A percentile compares a stretch with the other conserved stretches of the same genome.
These are phyloP conservation scores for Benincasa hispida DNA, from an alignment of 306 rosid genomes.

Conservation along the genomic window DNA sequence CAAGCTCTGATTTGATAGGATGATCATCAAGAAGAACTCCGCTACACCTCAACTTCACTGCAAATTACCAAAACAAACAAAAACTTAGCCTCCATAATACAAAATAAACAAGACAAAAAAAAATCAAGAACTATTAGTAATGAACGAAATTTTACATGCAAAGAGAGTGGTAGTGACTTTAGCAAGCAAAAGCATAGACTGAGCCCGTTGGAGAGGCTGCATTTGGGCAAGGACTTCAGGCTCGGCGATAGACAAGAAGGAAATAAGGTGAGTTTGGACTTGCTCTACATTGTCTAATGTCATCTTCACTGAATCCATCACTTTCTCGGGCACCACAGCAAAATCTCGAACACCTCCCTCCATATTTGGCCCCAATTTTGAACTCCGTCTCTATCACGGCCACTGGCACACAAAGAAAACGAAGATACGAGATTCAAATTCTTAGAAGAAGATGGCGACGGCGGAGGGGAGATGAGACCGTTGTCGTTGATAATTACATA, in stretches of 20 bases:
- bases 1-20: constrained; percentile 69
- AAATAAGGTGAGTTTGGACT: constrained; percentile 28
- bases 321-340: constrained; percentile 49
- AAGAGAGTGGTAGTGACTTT: constrained; percentile 56
- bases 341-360: constrained; percentile 32
- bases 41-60: constrained; percentile 71
- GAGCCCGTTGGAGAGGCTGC: constrained; percentile 83
- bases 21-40: constrained; percentile 73
- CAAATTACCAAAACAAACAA: constrained; percentile 10
- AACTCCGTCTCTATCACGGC: neutral
- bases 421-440: neutral
- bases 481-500: neutral
- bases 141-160: constrained; percentile 21
- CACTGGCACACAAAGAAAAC: neutral
- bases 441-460: neutral
- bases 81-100: neutral
- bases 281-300: constrained; percentile 38
- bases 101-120: neutral
- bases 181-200: constrained; percentile 49
- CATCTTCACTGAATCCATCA: constrained; percentile 42
- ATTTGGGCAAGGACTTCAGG: constrained; percentile 47
- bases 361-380: constrained; percentile 17
- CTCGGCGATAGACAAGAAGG: constrained; percentile 46
- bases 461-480: neutral
- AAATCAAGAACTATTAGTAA: neutral